Percentiles rank a stretch among this genome's conserved stretches.
Conservation (phyloP, 148 eudicot species). For the Tetragonia tetragonoides region DNA sequence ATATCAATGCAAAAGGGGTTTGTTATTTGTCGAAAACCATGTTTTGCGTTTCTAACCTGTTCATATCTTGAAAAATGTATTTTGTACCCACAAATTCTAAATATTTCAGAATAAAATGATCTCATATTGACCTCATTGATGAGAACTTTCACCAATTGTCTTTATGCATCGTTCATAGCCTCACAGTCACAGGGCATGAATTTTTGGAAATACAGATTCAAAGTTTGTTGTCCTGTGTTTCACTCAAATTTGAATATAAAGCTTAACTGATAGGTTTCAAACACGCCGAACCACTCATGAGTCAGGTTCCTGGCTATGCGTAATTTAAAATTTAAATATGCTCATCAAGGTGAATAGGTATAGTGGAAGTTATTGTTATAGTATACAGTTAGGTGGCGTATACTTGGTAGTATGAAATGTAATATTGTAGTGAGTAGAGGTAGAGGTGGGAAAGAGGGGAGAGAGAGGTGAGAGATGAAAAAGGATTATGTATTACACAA, state of each 20-base stretch:
- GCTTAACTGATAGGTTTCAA: not conserved
- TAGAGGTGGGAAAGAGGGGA: no score
- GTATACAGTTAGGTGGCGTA: not conserved
- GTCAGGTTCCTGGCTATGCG: not conserved
- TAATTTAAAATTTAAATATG: not conserved
- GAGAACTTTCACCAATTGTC: not conserved
- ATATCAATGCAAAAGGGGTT: not conserved
- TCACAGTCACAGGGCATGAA: not conserved
- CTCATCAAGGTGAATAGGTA: not conserved
- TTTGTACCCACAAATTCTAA: no score
- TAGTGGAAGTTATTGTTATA: not conserved
- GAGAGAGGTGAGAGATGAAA: no score
- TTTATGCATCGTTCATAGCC: not conserved
- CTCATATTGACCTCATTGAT: not conserved
- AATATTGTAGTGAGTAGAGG: no score
- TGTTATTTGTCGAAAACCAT: not conserved
- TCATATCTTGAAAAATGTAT: no score
- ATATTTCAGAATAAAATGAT: not conserved
- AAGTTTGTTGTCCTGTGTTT: not conserved
- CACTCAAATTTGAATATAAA: not conserved
- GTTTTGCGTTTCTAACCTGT: no score
- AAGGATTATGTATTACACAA: no score
- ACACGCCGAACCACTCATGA: not conserved
- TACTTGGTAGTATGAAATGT: no score
- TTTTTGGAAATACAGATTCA: not conserved